These are phyloP conservation scores for Peribolospora kevripleyi DNA, from an alignment of 768 basidiomycete species.

Conservation along the genomic window DNA sequence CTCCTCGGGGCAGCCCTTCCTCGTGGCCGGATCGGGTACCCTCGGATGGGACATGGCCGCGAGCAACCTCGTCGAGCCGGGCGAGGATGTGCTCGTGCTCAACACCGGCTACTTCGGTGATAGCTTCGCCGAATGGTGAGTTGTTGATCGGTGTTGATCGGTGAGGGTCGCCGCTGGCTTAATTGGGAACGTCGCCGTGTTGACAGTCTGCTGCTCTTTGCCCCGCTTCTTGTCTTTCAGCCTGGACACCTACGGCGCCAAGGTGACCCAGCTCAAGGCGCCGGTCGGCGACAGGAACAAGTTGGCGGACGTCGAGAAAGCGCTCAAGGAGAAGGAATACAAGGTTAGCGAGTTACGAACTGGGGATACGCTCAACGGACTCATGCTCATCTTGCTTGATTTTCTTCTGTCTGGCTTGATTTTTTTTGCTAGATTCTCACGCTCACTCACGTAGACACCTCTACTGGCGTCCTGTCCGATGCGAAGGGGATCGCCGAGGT, in stretches of 20 bases:
- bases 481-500: slow-evolving; percentile 48
- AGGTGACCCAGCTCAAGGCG: slow-evolving; percentile 60
- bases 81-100: slow-evolving; percentile 55
- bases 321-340: slow-evolving; percentile 54
- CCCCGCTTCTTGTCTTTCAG: slow-evolving; percentile 14
- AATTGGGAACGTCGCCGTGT: background rate
- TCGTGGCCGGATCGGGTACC: slow-evolving; percentile 84
- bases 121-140: slow-evolving; percentile 62
- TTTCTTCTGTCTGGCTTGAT: too few relatives aligned
- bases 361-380: background rate
- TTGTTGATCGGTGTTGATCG: slow-evolving; percentile 2
- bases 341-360: slow-evolving; percentile 22
- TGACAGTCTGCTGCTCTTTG: slow-evolving; percentile 21
- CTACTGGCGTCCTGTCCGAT: slow-evolving; percentile 55
- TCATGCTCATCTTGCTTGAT: background rate
- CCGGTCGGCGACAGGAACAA: slow-evolving; percentile 54
- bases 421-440: slow-evolving; percentile 30
- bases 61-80: slow-evolving; percentile 57
- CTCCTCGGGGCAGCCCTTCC: slow-evolving; percentile 57
- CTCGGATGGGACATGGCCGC: slow-evolving; percentile 69
- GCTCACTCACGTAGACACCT: slow-evolving; percentile 88
- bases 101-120: slow-evolving; percentile 89
- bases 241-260: slow-evolving; percentile 64
- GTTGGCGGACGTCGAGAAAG: slow-evolving; percentile 34
- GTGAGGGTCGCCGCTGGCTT: background rate